Evolutionary conservation across 352 stramenopile species (phyloP), one percentile per base, ranked within the genome.

Genomic region (Globisporangium irregulare): DNA sequence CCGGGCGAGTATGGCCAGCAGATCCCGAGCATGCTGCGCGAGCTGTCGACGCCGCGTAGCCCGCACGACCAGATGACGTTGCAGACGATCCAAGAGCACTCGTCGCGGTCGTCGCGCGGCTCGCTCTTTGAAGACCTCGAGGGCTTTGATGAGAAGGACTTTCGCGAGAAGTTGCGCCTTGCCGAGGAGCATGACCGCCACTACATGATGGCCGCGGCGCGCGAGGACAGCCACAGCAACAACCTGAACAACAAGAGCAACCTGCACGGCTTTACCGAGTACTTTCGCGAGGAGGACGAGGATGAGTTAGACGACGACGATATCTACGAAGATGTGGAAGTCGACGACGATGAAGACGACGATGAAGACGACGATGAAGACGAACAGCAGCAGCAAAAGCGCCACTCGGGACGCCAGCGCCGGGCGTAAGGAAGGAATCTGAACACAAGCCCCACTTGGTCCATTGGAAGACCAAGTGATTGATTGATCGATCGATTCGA

Each of bases 11-110:
- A 73, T 32, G 75, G 73, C 25, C 68, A 76, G 22, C 64, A 69
- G 12, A 78, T 91, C 43, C 81, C 80, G 10, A 78, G 74, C 51
- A 61, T 92, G 6, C 64, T 92, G 29, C 79, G 71, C 32, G 74
- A 88, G 62, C 64, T 89, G 36, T 74, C 80, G 66, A 55, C 69
- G 4, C 59, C 68, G 18, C 53, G 67, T 0, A 66, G 68, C 6
- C 64, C 61, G 1, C 69, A 76, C n/a, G 68, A 72, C n/a, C 67
- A 64, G 10, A 59, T 59, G 59, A 80, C 77, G n/a, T 76, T 90
- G 22, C 80, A 80, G 70, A 90, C 81, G 22, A 90, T 90, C 59
- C 41, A 71, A 34, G 76, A 80, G 27, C 59, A 71, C 50, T 70
- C 62, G 58, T 66, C 69, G 34, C 69, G 68, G 1, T 70, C 62